Percentiles rank a stretch among this genome's conserved stretches.
Evolutionary conservation across 257 asterid genomes (phyloP).

Genomic region (Orobanche coerulescens): DNA sequence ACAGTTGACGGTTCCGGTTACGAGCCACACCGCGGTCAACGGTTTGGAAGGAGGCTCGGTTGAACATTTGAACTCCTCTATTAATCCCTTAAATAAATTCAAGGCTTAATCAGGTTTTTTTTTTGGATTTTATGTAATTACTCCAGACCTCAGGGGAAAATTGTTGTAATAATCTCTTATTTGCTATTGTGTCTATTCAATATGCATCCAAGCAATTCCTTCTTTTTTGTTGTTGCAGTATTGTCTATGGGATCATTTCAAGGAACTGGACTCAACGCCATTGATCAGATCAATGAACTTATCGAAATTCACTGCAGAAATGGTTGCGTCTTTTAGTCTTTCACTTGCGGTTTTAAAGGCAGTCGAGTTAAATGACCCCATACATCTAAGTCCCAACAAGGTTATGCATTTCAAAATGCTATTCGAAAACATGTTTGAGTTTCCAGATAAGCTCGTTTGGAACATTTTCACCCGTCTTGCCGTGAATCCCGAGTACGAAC

Average conservation of each 20-base stretch:
- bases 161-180: not conserved
- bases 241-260: slow-evolving; percentile 93
- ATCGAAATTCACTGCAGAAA: slow-evolving; percentile 65
- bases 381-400: slow-evolving; percentile 49
- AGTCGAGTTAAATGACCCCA: slow-evolving; percentile 49
- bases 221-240: slow-evolving; percentile 43
- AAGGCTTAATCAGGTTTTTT: too few species aligned
- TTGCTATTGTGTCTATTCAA: not conserved
- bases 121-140: too few species aligned
- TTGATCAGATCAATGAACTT: slow-evolving; percentile 81
- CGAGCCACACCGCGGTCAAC: too few species aligned
- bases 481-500: slow-evolving; percentile 53
- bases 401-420: slow-evolving; percentile 80
- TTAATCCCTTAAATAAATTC: too few species aligned
- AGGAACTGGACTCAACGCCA: slow-evolving; percentile 74
- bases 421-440: slow-evolving; percentile 59
- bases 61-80: too few species aligned
- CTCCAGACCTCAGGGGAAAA: too few species aligned
- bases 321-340: slow-evolving; percentile 63
- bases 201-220: too few species aligned
- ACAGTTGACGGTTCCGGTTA: too few species aligned
- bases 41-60: too few species aligned
- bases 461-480: slow-evolving; percentile 75
- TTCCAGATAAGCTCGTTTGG: slow-evolving; percentile 63
- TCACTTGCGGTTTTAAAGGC: slow-evolving; percentile 68